Conservation (phyloP, 2,329 filamentous ascomycete species). For the Eurotiales sp. region DNA sequence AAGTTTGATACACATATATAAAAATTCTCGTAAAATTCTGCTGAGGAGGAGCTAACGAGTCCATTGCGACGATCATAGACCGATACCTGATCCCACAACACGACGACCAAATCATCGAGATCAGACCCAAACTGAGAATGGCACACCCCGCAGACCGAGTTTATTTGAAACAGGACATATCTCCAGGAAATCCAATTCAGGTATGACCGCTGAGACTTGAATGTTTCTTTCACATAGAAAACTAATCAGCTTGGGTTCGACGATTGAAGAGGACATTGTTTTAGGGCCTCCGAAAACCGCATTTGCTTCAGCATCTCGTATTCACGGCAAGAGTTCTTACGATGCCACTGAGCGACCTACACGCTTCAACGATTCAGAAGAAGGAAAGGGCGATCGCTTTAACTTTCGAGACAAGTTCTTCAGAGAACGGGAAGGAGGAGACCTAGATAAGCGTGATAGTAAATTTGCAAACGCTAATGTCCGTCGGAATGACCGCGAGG, state of each 20-base stretch:
- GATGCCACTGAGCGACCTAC: constrained; percentile 44
- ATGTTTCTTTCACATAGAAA: too few relatives aligned
- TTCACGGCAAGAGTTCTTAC: constrained; percentile 42
- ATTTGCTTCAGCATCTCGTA: constrained; percentile 72
- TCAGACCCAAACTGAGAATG: constrained; percentile 31
- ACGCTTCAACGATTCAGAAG: constrained; percentile 53
- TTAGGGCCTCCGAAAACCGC: constrained; percentile 79
- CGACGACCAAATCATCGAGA: constrained; percentile 37
- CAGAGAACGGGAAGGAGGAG: constrained; percentile 34
- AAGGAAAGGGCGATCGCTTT: constrained; percentile 58
- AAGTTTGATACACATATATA: neutral
- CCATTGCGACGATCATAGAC: constrained; percentile 26
- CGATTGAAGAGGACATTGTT: constrained; percentile 69
- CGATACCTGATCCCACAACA: constrained; percentile 39
- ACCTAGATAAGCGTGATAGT: constrained; percentile 37
- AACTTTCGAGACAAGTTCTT: constrained; percentile 52
- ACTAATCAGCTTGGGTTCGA: too few relatives aligned
- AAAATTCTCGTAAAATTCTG: constrained; percentile 14
- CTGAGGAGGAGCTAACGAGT: neutral
- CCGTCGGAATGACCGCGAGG: constrained; percentile 39
- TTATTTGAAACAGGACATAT: constrained; percentile 42
- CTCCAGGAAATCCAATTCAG: constrained; percentile 48
- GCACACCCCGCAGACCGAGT: constrained; percentile 33
- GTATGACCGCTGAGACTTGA: too few relatives aligned
- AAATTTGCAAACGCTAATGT: constrained; percentile 29